phyloP scores from a whole-genome alignment of 495 filamentous ascomycete genomes.

The Sporormia fimetaria region DNA sequence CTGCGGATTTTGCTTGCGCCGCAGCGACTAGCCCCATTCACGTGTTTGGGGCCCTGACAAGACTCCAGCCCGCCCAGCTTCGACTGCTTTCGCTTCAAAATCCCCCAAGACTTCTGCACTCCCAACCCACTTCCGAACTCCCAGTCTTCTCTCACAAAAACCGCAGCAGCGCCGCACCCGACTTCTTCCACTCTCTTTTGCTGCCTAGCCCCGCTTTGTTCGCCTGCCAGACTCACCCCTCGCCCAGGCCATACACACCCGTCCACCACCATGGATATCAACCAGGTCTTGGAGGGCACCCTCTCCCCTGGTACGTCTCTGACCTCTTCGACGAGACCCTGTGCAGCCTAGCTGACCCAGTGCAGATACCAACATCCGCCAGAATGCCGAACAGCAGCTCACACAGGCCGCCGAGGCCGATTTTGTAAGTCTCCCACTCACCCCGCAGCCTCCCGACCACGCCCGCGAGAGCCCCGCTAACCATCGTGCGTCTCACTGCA shows the following conservation, averaged over 20 bases:
- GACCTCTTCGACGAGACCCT: constrained; percentile 25
- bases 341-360: constrained; percentile 26
- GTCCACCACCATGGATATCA: constrained; percentile 54
- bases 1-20: too few relatives aligned
- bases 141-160: constrained; percentile 1
- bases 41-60: constrained; percentile 22
- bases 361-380: constrained; percentile 77
- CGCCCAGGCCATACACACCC: constrained; percentile 1
- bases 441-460: constrained; percentile 9
- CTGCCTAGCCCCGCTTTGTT: background rate
- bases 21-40: too few relatives aligned
- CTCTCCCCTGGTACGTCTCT: constrained; percentile 66
- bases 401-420: constrained; percentile 81
- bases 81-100: constrained; percentile 26
- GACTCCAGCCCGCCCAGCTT: too few relatives aligned
- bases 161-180: background rate
- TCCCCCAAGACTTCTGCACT: constrained; percentile 14
- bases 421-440: constrained; percentile 58
- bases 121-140: constrained; percentile 13
- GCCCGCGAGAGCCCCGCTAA: constrained; percentile 12
- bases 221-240: background rate
- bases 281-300: constrained; percentile 81
- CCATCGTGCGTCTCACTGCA: constrained; percentile 34
- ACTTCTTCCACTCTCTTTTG: background rate
- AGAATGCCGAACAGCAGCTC: constrained; percentile 87